These are phyloP conservation scores for Artemisia argyi DNA, from an alignment of 129 eudicot species.

Conservation along the genomic window DNA sequence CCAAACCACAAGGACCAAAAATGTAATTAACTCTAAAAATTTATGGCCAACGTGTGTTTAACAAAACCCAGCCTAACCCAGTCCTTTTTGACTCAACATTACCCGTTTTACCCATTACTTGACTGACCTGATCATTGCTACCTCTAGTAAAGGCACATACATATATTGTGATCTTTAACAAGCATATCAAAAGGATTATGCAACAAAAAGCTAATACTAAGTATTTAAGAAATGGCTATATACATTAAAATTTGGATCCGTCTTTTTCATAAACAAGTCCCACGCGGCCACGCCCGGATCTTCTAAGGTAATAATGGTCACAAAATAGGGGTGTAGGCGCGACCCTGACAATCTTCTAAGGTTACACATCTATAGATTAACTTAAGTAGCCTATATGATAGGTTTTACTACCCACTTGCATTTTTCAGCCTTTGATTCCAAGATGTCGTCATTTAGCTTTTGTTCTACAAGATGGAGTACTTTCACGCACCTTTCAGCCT, in stretches of 20 bases:
- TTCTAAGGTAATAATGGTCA: background rate
- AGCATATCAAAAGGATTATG: background rate
- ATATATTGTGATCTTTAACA: background rate
- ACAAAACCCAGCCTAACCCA: too few species aligned
- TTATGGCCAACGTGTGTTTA: too few species aligned
- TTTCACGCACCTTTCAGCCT: conserved; percentile 23
- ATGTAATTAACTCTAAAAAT: too few species aligned
- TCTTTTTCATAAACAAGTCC: background rate
- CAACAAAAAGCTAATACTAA: background rate
- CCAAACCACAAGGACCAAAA: too few species aligned
- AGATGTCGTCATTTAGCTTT: conserved; percentile 23
- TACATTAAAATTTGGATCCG: background rate
- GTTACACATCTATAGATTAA: background rate
- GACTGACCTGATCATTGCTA: background rate
- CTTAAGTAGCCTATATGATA: conserved; percentile 1
- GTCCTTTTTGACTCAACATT: too few species aligned
- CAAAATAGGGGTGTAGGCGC: conserved; percentile 3
- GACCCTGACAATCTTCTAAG: background rate
- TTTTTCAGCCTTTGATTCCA: conserved; percentile 27
- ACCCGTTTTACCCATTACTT: background rate
- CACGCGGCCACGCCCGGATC: background rate
- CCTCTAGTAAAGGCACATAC: too few species aligned
- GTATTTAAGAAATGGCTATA: background rate
- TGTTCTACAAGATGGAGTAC: conserved; percentile 24
- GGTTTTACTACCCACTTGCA: conserved; percentile 12